Percentiles rank a stretch among this genome's conserved stretches.
Evolutionary conservation across 78 protist genomes (phyloP).

Genomic region (Pigoraptor vietnamica): DNA sequence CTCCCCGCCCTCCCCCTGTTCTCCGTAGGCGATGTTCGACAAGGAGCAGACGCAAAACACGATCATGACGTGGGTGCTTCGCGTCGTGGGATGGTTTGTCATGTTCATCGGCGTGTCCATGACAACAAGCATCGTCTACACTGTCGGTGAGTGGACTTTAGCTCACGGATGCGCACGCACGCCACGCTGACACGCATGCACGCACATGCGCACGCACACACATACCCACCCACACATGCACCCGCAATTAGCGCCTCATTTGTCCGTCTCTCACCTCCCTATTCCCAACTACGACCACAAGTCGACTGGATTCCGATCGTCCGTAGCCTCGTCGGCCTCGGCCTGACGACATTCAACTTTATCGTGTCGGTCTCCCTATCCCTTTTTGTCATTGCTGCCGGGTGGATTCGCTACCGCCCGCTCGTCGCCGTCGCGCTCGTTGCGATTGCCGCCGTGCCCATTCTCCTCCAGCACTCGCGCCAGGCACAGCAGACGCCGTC

Average conservation of each 20-base stretch:
- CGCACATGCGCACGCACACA: neutral
- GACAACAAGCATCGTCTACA: neutral
- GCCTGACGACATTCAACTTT: neutral
- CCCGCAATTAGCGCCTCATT: neutral
- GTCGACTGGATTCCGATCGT: conserved; percentile 2
- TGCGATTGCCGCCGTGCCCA: neutral
- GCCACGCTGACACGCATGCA: neutral
- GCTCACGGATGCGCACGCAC: neutral
- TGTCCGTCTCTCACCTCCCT: neutral
- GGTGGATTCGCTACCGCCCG: conserved; percentile 4
- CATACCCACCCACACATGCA: neutral
- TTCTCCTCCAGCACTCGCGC: neutral
- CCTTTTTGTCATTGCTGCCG: neutral
- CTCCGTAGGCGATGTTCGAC: neutral
- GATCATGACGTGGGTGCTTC: neutral
- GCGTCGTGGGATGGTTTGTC: neutral
- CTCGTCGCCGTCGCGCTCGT: neutral
- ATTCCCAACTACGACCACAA: neutral
- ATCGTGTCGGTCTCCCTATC: neutral
- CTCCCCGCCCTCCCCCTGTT: too few species aligned
- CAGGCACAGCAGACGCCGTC: too few species aligned
- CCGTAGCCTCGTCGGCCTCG: neutral
- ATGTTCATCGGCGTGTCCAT: neutral
- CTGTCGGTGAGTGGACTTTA: neutral
- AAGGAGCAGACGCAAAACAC: neutral